A percentile compares a stretch with the other conserved stretches of the same genome.
Evolutionary conservation across 176 grass and related monocot genomes (phyloP).

Genomic region (Neostapfia colusana): DNA sequence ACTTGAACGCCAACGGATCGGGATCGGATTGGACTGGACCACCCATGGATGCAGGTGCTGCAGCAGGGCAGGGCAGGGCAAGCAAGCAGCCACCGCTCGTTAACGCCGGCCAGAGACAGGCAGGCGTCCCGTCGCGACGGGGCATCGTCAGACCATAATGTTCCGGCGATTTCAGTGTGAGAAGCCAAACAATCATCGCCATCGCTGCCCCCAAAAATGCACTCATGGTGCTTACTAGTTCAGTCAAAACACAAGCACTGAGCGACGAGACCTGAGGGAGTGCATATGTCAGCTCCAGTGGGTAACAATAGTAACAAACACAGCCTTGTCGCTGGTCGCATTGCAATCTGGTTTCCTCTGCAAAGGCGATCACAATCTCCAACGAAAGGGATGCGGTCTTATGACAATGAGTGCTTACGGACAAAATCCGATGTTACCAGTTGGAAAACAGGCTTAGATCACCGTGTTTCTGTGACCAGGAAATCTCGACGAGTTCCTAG

Average conservation of each 20-base stretch:
- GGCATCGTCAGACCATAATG: slow-evolving; percentile 18
- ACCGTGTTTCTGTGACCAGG: slow-evolving; percentile 4
- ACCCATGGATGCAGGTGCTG: neutral
- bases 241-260: slow-evolving; percentile 40
- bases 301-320: slow-evolving; percentile 4
- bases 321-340: neutral
- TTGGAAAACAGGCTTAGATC: neutral
- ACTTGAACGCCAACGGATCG: slow-evolving; percentile 42
- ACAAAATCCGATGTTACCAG: slow-evolving; percentile 26
- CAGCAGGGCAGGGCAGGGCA: neutral
- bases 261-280: neutral
- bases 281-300: neutral
- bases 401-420: neutral
- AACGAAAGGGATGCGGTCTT: neutral
- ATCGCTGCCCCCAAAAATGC: slow-evolving; percentile 38
- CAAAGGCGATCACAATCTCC: neutral
- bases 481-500: neutral
- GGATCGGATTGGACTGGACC: slow-evolving; percentile 46
- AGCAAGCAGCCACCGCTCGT: slow-evolving; percentile 17
- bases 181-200: neutral
- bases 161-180: slow-evolving; percentile 6
- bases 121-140: neutral
- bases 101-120: slow-evolving; percentile 19
- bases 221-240: slow-evolving; percentile 32
- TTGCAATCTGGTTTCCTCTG: slow-evolving; percentile 2